These are phyloP conservation scores for Beauveria varroae DNA, from an alignment of 2,329 filamentous ascomycete genomes.

Conservation along the genomic window DNA sequence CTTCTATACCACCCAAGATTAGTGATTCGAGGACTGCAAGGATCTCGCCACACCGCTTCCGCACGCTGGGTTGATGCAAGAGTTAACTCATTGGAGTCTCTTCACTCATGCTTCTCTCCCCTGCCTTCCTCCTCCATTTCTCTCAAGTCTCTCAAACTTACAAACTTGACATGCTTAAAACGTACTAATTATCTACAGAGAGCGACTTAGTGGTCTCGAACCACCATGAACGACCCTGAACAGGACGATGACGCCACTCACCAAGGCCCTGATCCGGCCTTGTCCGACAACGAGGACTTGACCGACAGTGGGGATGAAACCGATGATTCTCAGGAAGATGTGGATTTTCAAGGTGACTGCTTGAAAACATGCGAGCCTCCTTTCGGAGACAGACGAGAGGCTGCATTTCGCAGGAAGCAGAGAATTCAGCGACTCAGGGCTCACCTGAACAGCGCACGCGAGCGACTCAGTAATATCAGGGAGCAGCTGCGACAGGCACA, in stretches of 20 bases:
- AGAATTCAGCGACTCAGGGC: neutral
- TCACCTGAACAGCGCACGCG: neutral
- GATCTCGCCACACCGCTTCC: no score
- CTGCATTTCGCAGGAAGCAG: neutral
- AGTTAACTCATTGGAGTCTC: no score
- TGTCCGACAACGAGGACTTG: neutral
- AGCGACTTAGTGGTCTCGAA: neutral
- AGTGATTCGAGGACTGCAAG: no score
- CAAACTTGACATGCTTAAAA: neutral
- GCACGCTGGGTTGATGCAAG: no score
- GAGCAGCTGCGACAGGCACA: neutral
- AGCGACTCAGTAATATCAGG: neutral
- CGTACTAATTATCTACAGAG: neutral
- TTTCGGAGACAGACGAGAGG: neutral
- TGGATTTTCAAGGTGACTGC: neutral
- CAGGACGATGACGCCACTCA: neutral
- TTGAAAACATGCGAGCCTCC: neutral
- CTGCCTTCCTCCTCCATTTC: neutral
- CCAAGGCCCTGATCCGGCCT: neutral
- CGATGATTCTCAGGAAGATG: neutral
- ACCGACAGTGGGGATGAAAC: neutral
- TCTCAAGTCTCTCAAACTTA: neutral
- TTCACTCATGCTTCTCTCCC: neutral
- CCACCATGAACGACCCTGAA: neutral
- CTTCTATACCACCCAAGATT: no score